Evolutionary conservation across 106 monocot species (phyloP).

Genomic region (Cymbidium sinense): DNA sequence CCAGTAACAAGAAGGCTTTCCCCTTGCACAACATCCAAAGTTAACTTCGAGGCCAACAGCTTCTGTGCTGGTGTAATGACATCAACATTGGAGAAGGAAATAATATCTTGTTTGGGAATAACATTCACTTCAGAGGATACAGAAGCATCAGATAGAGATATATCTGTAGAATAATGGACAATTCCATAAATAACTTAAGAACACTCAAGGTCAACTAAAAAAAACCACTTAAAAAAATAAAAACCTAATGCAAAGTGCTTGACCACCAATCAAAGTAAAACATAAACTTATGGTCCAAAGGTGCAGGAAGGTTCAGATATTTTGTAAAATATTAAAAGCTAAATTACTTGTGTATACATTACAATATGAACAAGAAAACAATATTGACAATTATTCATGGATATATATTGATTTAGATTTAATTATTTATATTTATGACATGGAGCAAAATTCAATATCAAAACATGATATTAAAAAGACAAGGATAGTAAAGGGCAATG

Average conservation of each 20-base stretch:
- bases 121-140: slow-evolving; percentile 19
- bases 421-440: background rate
- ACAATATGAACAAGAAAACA: background rate
- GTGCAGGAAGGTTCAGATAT: background rate
- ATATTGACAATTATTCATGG: background rate
- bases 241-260: background rate
- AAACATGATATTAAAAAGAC: too few relatives aligned
- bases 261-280: background rate
- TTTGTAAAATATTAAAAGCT: background rate
- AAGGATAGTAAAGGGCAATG: too few relatives aligned
- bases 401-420: background rate
- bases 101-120: slow-evolving; percentile 32
- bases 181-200: background rate
- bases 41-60: slow-evolving; percentile 69
- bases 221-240: background rate
- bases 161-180: slow-evolving; percentile 33
- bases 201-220: background rate
- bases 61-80: slow-evolving; percentile 84
- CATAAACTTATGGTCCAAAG: background rate
- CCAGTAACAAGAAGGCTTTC: slow-evolving; percentile 95
- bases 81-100: slow-evolving; percentile 80
- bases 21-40: slow-evolving; percentile 65
- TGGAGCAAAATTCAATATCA: too few relatives aligned
- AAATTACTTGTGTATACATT: background rate
- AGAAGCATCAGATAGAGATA: slow-evolving; percentile 19